These are phyloP conservation scores for Schizophyllum commune DNA, from an alignment of 1,284 basidiomycete species.

Conservation along the genomic window DNA sequence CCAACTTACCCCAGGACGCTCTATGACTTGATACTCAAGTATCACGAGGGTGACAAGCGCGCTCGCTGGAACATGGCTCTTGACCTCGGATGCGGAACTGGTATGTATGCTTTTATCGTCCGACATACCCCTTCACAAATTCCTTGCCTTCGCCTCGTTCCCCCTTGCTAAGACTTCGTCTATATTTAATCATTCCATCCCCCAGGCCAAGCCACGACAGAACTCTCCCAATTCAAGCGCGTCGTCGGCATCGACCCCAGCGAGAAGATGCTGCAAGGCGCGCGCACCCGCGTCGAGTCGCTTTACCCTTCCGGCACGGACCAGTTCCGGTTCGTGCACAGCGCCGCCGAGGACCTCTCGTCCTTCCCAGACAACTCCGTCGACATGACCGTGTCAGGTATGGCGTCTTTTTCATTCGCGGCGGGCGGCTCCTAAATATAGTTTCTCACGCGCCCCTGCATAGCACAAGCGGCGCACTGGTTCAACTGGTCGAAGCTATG, in stretches of 20 bases:
- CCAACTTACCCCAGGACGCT: conserved; percentile 63
- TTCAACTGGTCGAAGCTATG: conserved; percentile 73
- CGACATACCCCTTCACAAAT: too few species aligned
- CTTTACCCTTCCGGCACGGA: background rate
- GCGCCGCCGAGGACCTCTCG: conserved; percentile 45
- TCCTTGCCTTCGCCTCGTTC: background rate
- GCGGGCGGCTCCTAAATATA: too few species aligned
- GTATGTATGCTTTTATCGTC: conserved; percentile 27
- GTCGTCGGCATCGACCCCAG: conserved; percentile 74
- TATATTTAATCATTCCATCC: background rate
- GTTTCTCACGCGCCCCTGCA: background rate
- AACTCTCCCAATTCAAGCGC: conserved; percentile 41
- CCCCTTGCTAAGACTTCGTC: background rate
- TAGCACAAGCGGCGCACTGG: conserved; percentile 87
- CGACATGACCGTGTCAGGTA: conserved; percentile 73
- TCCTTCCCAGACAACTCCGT: conserved; percentile 50
- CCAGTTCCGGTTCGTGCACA: conserved; percentile 40
- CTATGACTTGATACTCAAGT: conserved; percentile 53
- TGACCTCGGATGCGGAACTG: conserved; percentile 82
- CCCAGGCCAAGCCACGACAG: conserved; percentile 8
- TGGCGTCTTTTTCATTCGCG: conserved; percentile 10
- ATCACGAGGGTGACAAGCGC: conserved; percentile 32
- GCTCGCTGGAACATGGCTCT: conserved; percentile 51
- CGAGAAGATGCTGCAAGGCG: conserved; percentile 63
- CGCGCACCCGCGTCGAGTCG: conserved; percentile 24